A percentile compares a stretch with the other conserved stretches of the same genome.
phyloP scores from a whole-genome alignment of 495 filamentous ascomycete species.

The Podospora conica region DNA sequence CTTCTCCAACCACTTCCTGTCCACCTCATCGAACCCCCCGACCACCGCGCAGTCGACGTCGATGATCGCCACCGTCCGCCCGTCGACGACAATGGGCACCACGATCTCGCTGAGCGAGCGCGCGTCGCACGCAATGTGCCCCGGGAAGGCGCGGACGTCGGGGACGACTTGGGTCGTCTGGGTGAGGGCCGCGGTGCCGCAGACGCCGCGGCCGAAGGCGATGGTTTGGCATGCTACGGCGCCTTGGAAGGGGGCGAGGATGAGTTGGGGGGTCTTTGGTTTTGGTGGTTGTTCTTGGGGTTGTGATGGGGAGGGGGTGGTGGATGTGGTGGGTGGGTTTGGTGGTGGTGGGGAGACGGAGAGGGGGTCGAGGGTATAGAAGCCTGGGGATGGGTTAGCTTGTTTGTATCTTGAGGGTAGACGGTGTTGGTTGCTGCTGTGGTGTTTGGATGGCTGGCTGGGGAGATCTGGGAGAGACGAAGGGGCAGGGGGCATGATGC shows the following conservation, averaged over 20 bases:
- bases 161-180: constrained; percentile 62
- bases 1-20: constrained; percentile 61
- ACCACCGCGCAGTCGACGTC: constrained; percentile 75
- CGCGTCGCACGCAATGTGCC: constrained; percentile 87
- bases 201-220: constrained; percentile 72
- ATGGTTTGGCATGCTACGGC: constrained; percentile 87
- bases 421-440: constrained; percentile 15
- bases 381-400: constrained; percentile 37
- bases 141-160: constrained; percentile 72
- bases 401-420: constrained; percentile 5
- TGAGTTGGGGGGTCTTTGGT: constrained; percentile 50
- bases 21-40: constrained; percentile 69
- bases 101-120: constrained; percentile 85
- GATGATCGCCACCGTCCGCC: constrained; percentile 71
- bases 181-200: constrained; percentile 66
- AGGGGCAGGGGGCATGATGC: too few species aligned
- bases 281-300: too few species aligned
- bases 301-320: too few species aligned
- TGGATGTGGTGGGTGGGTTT: too few species aligned
- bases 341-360: constrained; percentile 30
- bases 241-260: constrained; percentile 84
- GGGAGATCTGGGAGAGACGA: background rate
- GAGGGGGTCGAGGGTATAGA: constrained; percentile 71
- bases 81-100: constrained; percentile 61
- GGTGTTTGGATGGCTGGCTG: constrained; percentile 13